phyloP scores from a whole-genome alignment of 192 early-diverging fungal species.

The Mortierella hygrophila region DNA sequence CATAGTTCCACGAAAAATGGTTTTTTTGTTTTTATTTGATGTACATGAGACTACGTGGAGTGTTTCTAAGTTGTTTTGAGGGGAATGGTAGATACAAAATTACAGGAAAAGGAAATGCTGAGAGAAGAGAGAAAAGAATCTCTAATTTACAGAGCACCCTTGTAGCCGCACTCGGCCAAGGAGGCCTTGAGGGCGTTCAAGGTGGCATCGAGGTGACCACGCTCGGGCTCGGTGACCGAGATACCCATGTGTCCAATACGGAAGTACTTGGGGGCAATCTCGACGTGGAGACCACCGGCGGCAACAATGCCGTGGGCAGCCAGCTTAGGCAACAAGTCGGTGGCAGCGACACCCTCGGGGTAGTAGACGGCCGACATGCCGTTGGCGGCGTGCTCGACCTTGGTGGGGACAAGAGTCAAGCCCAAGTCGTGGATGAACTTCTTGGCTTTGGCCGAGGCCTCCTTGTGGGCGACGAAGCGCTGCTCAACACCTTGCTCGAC shows the following conservation, averaged over 20 bases:
- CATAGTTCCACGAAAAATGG: neutral
- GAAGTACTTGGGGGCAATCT: conserved; percentile 89
- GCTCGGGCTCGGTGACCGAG: conserved; percentile 73
- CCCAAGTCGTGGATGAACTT: conserved; percentile 75
- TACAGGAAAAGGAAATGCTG: neutral
- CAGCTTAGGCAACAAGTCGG: conserved; percentile 81
- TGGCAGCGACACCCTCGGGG: conserved; percentile 80
- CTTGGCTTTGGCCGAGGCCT: conserved; percentile 78
- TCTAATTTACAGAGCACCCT: conserved; percentile 37
- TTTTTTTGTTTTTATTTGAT: conserved; percentile 7
- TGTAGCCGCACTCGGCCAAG: conserved; percentile 67
- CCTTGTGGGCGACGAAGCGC: conserved; percentile 81
- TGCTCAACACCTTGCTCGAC: conserved; percentile 71
- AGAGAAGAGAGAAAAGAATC: neutral
- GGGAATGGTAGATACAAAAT: neutral
- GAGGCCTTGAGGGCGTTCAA: conserved; percentile 69
- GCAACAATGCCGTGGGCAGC: conserved; percentile 85
- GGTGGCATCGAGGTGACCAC: conserved; percentile 71
- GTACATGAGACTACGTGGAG: conserved; percentile 7
- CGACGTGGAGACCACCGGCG: conserved; percentile 89
- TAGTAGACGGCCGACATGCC: conserved; percentile 89
- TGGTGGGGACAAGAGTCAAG: conserved; percentile 75
- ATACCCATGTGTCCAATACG: conserved; percentile 91
- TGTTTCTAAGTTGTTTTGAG: neutral
- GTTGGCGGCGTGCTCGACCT: conserved; percentile 68